A percentile compares a stretch with the other conserved stretches of the same genome.
phyloP scores from a whole-genome alignment of 352 stramenopile species.

The Pythium aquatile region DNA sequence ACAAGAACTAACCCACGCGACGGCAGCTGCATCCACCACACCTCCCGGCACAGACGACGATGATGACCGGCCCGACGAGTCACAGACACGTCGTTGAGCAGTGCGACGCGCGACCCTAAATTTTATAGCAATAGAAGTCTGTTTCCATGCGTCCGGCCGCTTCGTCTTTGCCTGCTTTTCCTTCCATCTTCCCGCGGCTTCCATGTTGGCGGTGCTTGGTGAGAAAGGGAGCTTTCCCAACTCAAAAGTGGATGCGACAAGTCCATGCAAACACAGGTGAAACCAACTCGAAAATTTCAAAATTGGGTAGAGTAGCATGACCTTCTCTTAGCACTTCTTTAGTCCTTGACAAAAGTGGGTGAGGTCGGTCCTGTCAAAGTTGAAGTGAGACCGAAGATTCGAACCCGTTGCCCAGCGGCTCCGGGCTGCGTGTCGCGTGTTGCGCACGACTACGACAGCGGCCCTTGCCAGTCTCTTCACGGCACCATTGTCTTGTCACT shows the following conservation, averaged over 20 bases:
- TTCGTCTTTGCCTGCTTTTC: not conserved
- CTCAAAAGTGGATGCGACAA: conserved; percentile 16
- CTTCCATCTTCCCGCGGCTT: not conserved
- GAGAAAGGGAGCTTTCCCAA: not conserved
- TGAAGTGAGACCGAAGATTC: not conserved
- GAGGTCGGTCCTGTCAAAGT: not conserved
- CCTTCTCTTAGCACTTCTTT: not conserved
- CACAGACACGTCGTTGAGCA: not conserved
- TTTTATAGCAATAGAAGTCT: conserved; percentile 27
- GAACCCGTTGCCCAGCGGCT: not conserved
- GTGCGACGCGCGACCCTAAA: conserved; percentile 8
- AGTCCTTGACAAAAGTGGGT: not conserved
- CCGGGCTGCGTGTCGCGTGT: not conserved
- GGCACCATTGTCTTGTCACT: not conserved
- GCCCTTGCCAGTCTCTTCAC: not conserved
- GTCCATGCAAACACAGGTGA: conserved; percentile 6
- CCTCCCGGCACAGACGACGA: not conserved
- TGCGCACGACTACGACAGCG: not conserved
- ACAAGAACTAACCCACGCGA: not conserved
- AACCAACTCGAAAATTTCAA: not conserved
- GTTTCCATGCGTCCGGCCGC: not conserved
- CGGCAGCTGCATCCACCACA: not conserved
- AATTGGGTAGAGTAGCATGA: not conserved
- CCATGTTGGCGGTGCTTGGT: not conserved
- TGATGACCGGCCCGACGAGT: not conserved